Base-by-base conservation (phyloP, 805 yeast genomes). In the Saccharomycopsis amapae region DNA sequence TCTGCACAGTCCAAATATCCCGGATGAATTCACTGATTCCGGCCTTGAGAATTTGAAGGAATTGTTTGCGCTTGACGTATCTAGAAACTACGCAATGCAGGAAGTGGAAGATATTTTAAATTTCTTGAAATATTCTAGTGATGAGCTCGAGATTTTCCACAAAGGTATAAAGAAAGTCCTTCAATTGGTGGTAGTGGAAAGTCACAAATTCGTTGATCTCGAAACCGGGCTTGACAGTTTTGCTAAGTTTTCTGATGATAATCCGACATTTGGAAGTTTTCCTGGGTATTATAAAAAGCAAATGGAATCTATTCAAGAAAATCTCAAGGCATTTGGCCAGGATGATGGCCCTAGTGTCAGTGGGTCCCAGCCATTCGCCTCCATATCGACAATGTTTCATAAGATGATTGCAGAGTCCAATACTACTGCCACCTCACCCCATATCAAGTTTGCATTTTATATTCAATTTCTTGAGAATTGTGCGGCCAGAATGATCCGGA, bases 61-160 rank as follows among this genome's bases (percentile, higher is more conserved):
- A 26, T 36, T 62, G n/a, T 28, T 49, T 35, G 54, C 46, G 26
- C 5, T 58, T 4, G 44, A 51, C 9, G 39, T 40, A 10, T 30
- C 49, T 2, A 44, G 50, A 5, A 44, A 36, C 4, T 51, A 51
- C 19, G 33, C 48, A 3, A 40, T 39, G 2, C 56, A 54, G 37
- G 62, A 56, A 68, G 42, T 50, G 10, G 45, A 42, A 18, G 53
- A 50, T 13, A 70, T 71, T 45, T 68, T 64, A 36, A 63, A 63
- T 12, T 76, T 76, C 52, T 53, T 75, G 17, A 62, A 61, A 15
- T 74, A 62, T 50, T 65, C 79, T 0, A 48, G 58, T n/a, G 56
- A 58, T 3, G 78, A 75, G 48, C 58, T 76, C 17, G 52, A 52
- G 2, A 46, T 46, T 2, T 70, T 65, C 46, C 53, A 55, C 10